Base-by-base conservation (phyloP, 2,329 filamentous ascomycete genomes). In the Clarireedia paspali region DNA sequence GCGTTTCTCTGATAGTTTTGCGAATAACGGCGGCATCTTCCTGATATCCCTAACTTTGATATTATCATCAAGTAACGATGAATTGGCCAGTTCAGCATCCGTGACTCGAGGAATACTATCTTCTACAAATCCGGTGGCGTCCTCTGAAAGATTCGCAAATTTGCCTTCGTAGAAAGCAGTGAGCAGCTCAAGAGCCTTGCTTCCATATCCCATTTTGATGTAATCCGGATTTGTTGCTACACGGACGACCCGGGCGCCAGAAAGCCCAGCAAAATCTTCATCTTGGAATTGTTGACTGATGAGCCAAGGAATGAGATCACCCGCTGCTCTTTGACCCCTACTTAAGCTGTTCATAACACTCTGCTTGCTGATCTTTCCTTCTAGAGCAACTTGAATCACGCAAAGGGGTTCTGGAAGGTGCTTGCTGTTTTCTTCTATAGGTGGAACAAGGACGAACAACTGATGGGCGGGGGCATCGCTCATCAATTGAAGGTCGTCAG, bases 221-320 rank as follows among this genome's bases (percentile, higher is more conserved):
- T 96, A 96, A 63, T 97, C 91, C 0, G 95, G 94, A 69, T 96
- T 95, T 0, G 94, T 96, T 20, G 95, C 94, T 66, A 99, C 97
- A 49, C 94, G 84, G 15, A 99, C 92, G 47, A 99, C 76, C 59
- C 94, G 84, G 36, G 92, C 94, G 55, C 94, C 95, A 14, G 92
- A 97, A 0, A 99, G 79, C 42, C 88, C 86, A 12, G 92, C 94
- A 69, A 99, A 99, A 62, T 96, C 91, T 62, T 95, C 90, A 66
- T 99, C 94, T 68, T 97, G 94, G 75, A 96, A 99, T 70, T 99
- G 94, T 70, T 97, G 91, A 70, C 90, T 95, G 60, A 99, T 89
- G 34, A 97, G 81, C 94, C 94, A 99, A 0, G 94, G 94, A 56
- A 99, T 99, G 53, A 99, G 75, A 71, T 99, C 94, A 66, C 94